Evolutionary conservation across 768 basidiomycete genomes (phyloP).

Genomic region (Termitomyces sp.): DNA sequence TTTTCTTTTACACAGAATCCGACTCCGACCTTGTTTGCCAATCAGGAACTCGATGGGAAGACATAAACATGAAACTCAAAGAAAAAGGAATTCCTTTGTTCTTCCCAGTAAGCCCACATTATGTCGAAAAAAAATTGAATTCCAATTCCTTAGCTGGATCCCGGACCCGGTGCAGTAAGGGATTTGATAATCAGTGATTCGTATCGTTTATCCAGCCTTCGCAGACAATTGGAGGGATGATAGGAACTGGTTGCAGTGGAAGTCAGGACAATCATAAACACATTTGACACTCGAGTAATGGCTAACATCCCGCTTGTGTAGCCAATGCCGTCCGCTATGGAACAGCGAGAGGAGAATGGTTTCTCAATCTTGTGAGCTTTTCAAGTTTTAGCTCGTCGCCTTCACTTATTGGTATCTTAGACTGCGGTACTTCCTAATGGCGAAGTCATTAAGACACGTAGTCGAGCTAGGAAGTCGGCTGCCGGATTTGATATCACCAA

Average conservation of each 20-base stretch:
- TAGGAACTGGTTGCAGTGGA: constrained; percentile 80
- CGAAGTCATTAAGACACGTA: constrained; percentile 82
- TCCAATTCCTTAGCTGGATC: constrained; percentile 48
- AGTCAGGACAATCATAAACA: constrained; percentile 39
- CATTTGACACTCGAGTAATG: not conserved
- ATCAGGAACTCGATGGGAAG: constrained; percentile 73
- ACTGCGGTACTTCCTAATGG: constrained; percentile 83
- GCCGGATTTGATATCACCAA: constrained; percentile 87
- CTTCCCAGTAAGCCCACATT: constrained; percentile 59
- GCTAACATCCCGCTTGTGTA: constrained; percentile 17
- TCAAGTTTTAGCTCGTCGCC: not conserved
- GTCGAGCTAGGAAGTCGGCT: constrained; percentile 74
- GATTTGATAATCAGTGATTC: not conserved
- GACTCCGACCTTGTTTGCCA: constrained; percentile 77
- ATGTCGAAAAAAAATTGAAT: not conserved
- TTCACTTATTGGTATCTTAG: constrained; percentile 31
- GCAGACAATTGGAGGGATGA: constrained; percentile 85
- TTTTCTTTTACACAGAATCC: constrained; percentile 33
- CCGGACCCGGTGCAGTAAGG: constrained; percentile 63
- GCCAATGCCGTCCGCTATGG: constrained; percentile 84
- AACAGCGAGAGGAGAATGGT: constrained; percentile 86
- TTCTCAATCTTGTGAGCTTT: constrained; percentile 63
- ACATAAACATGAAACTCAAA: constrained; percentile 64
- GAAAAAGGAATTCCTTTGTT: constrained; percentile 72
- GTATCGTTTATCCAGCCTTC: not conserved